phyloP scores from a whole-genome alignment of 495 filamentous ascomycete genomes.

The Aspergillus incahuasiensis region DNA sequence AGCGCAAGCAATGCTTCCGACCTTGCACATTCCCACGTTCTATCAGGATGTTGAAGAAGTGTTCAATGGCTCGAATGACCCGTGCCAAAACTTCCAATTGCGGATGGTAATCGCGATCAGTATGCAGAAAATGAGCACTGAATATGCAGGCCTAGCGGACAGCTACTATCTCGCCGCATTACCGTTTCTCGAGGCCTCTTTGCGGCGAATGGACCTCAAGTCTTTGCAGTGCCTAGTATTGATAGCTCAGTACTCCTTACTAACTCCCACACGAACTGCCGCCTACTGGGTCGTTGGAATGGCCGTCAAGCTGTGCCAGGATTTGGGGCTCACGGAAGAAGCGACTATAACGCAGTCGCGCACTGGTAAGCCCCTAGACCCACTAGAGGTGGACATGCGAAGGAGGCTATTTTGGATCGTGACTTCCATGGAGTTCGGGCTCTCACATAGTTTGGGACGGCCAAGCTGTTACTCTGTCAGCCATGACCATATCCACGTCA shows the following conservation, averaged over 20 bases:
- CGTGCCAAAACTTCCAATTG: constrained; percentile 79
- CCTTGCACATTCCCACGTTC: constrained; percentile 78
- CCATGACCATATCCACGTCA: constrained; percentile 74
- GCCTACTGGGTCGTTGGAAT: constrained; percentile 88
- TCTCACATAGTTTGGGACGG: constrained; percentile 80
- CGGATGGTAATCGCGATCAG: constrained; percentile 89
- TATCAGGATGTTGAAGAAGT: constrained; percentile 72
- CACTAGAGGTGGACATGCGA: constrained; percentile 79
- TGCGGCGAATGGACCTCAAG: constrained; percentile 75
- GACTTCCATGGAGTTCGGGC: constrained; percentile 76
- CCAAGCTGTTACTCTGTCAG: constrained; percentile 75
- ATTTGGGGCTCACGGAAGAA: constrained; percentile 79
- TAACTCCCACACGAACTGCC: constrained; percentile 85
- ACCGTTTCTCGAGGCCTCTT: constrained; percentile 68
- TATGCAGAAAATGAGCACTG: constrained; percentile 78
- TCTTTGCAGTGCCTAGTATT: constrained; percentile 86
- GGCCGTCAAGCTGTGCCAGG: constrained; percentile 78
- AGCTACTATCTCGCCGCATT: constrained; percentile 87
- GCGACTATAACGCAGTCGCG: constrained; percentile 64
- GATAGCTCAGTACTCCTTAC: constrained; percentile 84
- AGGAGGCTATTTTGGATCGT: constrained; percentile 83
- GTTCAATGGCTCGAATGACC: constrained; percentile 66
- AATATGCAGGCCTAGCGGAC: constrained; percentile 81
- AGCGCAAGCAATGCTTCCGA: constrained; percentile 84
- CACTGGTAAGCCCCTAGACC: constrained; percentile 46